Evolutionary conservation across 2,329 filamentous ascomycete genomes (phyloP), one percentile per base, ranked within the genome.

Genomic region (Fusarium pilosicola): DNA sequence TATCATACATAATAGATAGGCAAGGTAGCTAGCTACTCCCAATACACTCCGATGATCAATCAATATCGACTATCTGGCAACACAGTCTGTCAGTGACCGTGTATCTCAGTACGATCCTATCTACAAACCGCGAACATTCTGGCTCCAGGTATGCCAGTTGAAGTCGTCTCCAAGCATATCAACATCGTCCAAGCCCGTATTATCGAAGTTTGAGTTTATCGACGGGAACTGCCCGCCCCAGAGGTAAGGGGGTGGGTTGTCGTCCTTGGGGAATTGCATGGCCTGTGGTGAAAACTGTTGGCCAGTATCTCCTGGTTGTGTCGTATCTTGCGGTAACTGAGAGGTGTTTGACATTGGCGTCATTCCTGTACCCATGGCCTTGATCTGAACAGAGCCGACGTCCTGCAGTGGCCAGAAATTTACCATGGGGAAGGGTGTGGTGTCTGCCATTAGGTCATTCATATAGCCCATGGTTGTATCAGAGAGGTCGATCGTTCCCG

Each of bases 111-210:
- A 71, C 69, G 71, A 76, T 54, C 77, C 80, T 75, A 82, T 81
- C 75, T 83, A 83, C 62, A 85, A 66, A 1, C 82, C 83, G 34
- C 80, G 80, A 48, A 85, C 81, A 70, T 76, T 84, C 62, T 85
- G 82, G 64, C 83, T 84, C 84, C 86, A 88, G 62, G 84, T 83
- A 55, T 86, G 83, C 86, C 86, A 88, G 70, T 87, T 83, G 65
- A 87, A 87, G 12, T 83, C 81, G 6, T 82, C 80, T 5, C 85
- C 84, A 65, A 83, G 74, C 76, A 84, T 82, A 41, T 84, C 84
- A 48, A 81, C 74, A 30, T 84, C 80, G 54, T 83, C 82, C 12
- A 70, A 46, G 7, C 76, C 68, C 32, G 73, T 58, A 24, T 77
- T 77, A 38, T 80, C 79, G 36, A 80, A 78, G 39, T 73, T 78